Conservation (phyloP, 352 stramenopile species). For the Phytopythium cucurbitacearum region DNA sequence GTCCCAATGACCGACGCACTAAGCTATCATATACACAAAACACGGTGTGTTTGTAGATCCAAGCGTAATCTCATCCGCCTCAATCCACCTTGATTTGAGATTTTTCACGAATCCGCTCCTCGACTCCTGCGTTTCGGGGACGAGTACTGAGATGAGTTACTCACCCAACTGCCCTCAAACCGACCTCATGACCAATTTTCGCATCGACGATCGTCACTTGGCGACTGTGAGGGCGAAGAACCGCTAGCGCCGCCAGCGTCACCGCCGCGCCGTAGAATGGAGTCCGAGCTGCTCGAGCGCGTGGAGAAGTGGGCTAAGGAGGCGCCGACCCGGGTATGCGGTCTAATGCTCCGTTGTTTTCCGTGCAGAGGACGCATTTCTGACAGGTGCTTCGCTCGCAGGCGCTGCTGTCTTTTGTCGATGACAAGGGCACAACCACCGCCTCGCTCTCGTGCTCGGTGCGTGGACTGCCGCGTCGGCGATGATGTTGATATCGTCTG, state of each 20-base stretch:
- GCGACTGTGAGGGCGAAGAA: no score
- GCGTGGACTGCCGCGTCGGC: constrained; percentile 7
- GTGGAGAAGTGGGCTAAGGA: constrained; percentile 75
- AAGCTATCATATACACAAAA: no score
- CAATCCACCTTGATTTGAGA: no score
- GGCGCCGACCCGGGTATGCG: constrained; percentile 48
- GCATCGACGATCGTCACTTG: not conserved
- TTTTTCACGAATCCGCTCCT: no score
- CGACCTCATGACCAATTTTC: constrained; percentile 5
- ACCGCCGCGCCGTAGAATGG: constrained; percentile 21
- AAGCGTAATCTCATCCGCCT: no score
- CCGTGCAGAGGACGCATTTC: constrained; percentile 4
- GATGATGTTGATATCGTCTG: constrained; percentile 2
- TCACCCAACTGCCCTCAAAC: no score
- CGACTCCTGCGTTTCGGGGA: no score
- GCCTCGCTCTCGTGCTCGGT: constrained; percentile 55
- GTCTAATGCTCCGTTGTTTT: not conserved
- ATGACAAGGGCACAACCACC: constrained; percentile 56
- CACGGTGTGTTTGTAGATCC: no score
- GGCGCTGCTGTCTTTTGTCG: constrained; percentile 75
- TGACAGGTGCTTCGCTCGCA: constrained; percentile 16
- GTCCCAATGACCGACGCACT: no score
- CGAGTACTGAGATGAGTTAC: no score
- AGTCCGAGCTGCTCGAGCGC: constrained; percentile 68
- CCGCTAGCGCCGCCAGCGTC: no score